Percentiles rank a stretch among this genome's conserved stretches.
These are phyloP conservation scores for Phlyctochytrium planicorne DNA, from an alignment of 192 early-diverging fungal genomes.

Conservation along the genomic window DNA sequence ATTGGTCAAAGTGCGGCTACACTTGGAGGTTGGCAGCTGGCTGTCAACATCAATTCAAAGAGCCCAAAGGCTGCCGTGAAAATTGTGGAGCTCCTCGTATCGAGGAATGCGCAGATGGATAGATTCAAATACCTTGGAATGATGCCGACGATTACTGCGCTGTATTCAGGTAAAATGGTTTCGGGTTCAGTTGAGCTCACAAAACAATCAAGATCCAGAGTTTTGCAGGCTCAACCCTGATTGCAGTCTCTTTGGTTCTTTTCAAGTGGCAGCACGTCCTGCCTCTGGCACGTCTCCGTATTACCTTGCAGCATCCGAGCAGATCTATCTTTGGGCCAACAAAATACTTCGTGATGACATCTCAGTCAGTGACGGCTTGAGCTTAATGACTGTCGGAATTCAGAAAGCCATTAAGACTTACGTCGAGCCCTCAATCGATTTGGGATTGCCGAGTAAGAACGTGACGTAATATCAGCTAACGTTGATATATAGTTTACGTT, in stretches of 20 bases:
- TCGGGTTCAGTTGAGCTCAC: not conserved
- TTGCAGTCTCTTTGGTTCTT: conserved; percentile 12
- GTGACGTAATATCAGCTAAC: not conserved
- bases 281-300: not conserved
- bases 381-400: not conserved
- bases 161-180: conserved; percentile 26
- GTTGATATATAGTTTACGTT: not conserved
- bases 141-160: conserved; percentile 18
- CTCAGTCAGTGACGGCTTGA: not conserved
- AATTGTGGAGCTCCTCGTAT: conserved; percentile 9
- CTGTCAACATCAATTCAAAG: conserved; percentile 14
- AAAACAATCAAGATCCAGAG: conserved; percentile 25
- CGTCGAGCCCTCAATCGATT: not conserved
- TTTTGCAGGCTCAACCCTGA: conserved; percentile 18
- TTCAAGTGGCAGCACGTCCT: conserved; percentile 21
- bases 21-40: conserved; percentile 36
- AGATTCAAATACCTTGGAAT: conserved; percentile 10
- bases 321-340: not conserved
- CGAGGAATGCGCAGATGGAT: conserved; percentile 8
- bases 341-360: not conserved
- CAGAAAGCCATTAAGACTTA: not conserved
- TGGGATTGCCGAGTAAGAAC: not conserved
- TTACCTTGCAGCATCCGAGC: conserved; percentile 1
- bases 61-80: conserved; percentile 8
- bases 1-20: not conserved